These are phyloP conservation scores for Zymoseptoria crescenta DNA, from an alignment of 2,329 filamentous ascomycete species.

Conservation along the genomic window DNA sequence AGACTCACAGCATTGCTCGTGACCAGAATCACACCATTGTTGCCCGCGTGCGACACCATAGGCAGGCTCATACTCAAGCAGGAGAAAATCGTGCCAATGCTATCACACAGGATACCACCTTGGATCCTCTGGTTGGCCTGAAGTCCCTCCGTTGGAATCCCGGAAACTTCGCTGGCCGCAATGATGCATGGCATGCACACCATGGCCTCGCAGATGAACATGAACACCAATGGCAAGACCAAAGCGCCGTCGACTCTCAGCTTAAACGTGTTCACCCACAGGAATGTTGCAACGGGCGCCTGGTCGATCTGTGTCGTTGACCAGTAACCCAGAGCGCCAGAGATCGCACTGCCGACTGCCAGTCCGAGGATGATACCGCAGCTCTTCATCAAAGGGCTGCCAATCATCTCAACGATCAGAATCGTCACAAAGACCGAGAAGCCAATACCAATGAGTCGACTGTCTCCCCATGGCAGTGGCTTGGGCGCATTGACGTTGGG, in stretches of 20 bases:
- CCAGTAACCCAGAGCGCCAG: conserved; percentile 15
- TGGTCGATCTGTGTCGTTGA: conserved; percentile 10
- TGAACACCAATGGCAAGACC: conserved; percentile 13
- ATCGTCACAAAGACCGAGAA: conserved; percentile 18
- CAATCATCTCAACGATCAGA: conserved; percentile 14
- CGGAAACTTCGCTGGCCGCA: conserved; percentile 12
- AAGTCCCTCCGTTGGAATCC: conserved; percentile 10
- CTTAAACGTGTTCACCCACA: conserved; percentile 14
- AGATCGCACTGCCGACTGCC: conserved; percentile 15
- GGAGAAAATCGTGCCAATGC: conserved; percentile 11
- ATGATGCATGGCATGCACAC: conserved; percentile 17
- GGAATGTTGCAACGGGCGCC: conserved; percentile 11
- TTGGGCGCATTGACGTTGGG: conserved; percentile 12
- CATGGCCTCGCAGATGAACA: conserved; percentile 17
- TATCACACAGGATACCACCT: conserved; percentile 16
- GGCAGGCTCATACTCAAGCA: conserved; percentile 12
- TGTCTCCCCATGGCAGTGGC: conserved; percentile 14
- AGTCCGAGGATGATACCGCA: conserved; percentile 15
- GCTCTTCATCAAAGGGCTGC: conserved; percentile 15
- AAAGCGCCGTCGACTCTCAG: conserved; percentile 14
- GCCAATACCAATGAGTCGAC: conserved; percentile 14
- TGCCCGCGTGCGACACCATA: conserved; percentile 15
- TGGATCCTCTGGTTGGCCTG: conserved; percentile 17
- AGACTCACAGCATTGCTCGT: conserved; percentile 16
- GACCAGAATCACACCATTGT: conserved; percentile 16